These are phyloP conservation scores for Stenogyne calaminthoides DNA, from an alignment of 305 asterid species.

Conservation along the genomic window DNA sequence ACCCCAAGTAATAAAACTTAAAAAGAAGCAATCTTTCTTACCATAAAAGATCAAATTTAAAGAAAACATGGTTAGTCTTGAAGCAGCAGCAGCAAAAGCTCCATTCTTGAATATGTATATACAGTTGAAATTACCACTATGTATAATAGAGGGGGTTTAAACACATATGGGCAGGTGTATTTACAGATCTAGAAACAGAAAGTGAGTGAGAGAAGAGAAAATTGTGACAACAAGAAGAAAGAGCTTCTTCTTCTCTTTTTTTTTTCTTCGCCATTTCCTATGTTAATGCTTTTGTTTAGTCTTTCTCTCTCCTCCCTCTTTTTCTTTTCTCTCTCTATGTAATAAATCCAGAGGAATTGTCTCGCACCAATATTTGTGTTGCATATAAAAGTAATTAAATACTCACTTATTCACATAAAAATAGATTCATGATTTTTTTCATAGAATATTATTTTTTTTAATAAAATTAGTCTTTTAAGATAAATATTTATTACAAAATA, in stretches of 20 bases:
- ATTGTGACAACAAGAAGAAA: slow-evolving; percentile 37
- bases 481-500: too few relatives aligned
- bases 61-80: slow-evolving; percentile 28
- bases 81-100: slow-evolving; percentile 33
- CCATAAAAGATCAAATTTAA: slow-evolving; percentile 36
- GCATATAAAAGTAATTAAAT: slow-evolving; percentile 2
- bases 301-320: slow-evolving; percentile 23
- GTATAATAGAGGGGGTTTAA: slow-evolving; percentile 1
- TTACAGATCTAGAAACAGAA: slow-evolving; percentile 68
- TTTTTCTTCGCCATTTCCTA: slow-evolving; percentile 77
- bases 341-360: slow-evolving; percentile 34
- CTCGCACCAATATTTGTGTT: slow-evolving; percentile 30
- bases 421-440: too few relatives aligned
- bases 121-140: slow-evolving; percentile 17
- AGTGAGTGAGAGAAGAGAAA: slow-evolving; percentile 36
- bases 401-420: too few relatives aligned
- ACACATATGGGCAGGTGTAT: slow-evolving; percentile 31
- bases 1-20: slow-evolving; percentile 11
- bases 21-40: slow-evolving; percentile 29
- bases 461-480: too few relatives aligned
- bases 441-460: too few relatives aligned
- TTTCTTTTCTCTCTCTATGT: slow-evolving; percentile 22
- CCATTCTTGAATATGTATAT: slow-evolving; percentile 28
- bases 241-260: slow-evolving; percentile 52
- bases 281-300: slow-evolving; percentile 40